Base-by-base conservation (phyloP, 805 yeast species). In the Nakazawaea ambrosiae region DNA sequence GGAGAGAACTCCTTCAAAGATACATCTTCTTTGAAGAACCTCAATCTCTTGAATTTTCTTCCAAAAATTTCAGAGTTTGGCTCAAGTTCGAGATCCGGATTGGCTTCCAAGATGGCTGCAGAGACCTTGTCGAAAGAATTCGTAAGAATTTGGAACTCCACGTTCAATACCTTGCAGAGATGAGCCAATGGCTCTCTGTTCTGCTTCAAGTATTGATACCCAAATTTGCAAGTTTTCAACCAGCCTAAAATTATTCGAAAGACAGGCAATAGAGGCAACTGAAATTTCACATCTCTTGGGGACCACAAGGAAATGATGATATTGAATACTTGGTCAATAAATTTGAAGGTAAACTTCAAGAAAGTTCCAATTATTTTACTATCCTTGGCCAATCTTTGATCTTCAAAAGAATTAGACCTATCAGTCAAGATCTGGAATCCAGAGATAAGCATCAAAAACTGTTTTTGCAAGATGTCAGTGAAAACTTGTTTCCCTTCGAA, bases 11-110 rank as follows among this genome's bases (percentile, higher is more conserved):
- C 88, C 42, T 73, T 74, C 45, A 77, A 60, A 17, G 65, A 56
- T 11, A 80, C 75, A 57, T 82, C 92, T 49, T 83, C 90, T 31
- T 63, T 57, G 50, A 80, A 81, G 37, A 70, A 71, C 39, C 75
- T 70, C 2, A 53, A 48, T 53, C 90, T 65, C 45, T 12, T 82
- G 81, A 35, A 64, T 40, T 31, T 39, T 5, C 33, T 39, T 31
- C 34, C 48, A 38, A 43, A 20, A 2, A 45, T 33, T 10, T 43
- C 42, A 15, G 30, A 12, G 20, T 38, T 30, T 24, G 33, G 24
- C 33, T 30, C 29, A 12, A 22, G 29, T 18, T 34, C 29, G 14
- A 34, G 28, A 6, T 27, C 41, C n/a, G 26, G 30, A 27, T 27
- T 31, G 31, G 35, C 35, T 11, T 38, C 38, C 11, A 31, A 34